Percentiles rank a stretch among this genome's conserved stretches.
Evolutionary conservation across 2,329 filamentous ascomycete genomes (phyloP).

Genomic region (Ascochyta pisi): DNA sequence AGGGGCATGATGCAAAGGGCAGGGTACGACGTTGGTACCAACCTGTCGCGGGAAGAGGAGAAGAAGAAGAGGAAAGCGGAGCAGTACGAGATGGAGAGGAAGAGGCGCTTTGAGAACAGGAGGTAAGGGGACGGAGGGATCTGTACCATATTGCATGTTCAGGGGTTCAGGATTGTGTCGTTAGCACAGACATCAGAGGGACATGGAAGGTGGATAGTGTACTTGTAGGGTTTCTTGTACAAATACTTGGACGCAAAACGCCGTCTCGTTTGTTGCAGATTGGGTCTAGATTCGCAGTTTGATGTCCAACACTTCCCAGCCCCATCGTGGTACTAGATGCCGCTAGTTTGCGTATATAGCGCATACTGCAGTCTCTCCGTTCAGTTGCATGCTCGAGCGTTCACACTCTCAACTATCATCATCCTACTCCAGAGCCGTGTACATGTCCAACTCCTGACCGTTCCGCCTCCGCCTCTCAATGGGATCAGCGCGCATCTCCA

Average conservation of each 20-base stretch:
- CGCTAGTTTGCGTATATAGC: not conserved
- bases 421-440: slow-evolving; percentile 71
- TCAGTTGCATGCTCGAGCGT: not conserved
- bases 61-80: slow-evolving; percentile 39
- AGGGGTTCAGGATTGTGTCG: not conserved
- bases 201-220: slow-evolving; percentile 10
- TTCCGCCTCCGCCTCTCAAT: slow-evolving; percentile 61
- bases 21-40: slow-evolving; percentile 26
- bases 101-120: slow-evolving; percentile 39
- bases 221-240: slow-evolving; percentile 21
- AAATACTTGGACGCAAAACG: slow-evolving; percentile 25
- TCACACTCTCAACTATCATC: not conserved
- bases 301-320: not conserved
- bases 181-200: not conserved
- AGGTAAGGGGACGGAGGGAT: slow-evolving; percentile 20
- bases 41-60: slow-evolving; percentile 26
- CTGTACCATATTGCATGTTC: slow-evolving; percentile 33
- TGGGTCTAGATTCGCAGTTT: slow-evolving; percentile 1
- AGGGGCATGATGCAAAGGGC: slow-evolving; percentile 21
- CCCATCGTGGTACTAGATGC: not conserved
- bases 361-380: not conserved
- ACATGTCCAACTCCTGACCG: slow-evolving; percentile 66
- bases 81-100: slow-evolving; percentile 36
- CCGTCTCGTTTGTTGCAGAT: slow-evolving; percentile 6
- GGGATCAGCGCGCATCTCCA: slow-evolving; percentile 77